Conservation (phyloP, 2,329 filamentous ascomycete genomes). For the Phoma herbarum region DNA sequence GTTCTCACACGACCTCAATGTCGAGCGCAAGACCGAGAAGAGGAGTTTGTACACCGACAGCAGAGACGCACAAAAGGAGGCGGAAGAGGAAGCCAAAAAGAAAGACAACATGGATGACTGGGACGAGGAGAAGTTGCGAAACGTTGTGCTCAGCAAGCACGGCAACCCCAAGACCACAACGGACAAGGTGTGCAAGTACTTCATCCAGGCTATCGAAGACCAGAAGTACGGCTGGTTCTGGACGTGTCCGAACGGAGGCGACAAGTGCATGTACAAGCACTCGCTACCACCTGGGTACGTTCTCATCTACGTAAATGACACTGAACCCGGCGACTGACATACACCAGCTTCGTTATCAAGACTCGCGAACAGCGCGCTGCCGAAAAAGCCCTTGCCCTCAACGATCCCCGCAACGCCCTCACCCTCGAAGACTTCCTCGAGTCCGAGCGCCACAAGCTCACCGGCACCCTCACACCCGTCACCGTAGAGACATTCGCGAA, state of each 20-base stretch:
- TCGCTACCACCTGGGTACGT: constrained; percentile 91
- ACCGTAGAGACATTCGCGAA: constrained; percentile 92
- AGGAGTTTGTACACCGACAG: constrained; percentile 88
- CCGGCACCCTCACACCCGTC: constrained; percentile 89
- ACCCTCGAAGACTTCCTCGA: constrained; percentile 98
- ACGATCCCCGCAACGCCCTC: constrained; percentile 91
- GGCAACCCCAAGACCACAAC: constrained; percentile 95
- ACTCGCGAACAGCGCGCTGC: constrained; percentile 96
- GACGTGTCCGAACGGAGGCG: constrained; percentile 93
- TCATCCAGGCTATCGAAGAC: constrained; percentile 96
- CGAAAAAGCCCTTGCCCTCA: constrained; percentile 95
- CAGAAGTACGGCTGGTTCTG: constrained; percentile 99
- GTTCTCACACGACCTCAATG: constrained; percentile 88
- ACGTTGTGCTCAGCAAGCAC: constrained; percentile 93
- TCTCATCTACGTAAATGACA: constrained; percentile 1
- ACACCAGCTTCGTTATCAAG: constrained; percentile 85
- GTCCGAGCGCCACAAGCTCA: constrained; percentile 93
- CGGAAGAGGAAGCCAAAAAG: constrained; percentile 79
- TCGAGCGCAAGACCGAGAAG: constrained; percentile 94
- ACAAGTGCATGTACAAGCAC: constrained; percentile 99
- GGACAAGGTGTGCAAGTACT: constrained; percentile 99
- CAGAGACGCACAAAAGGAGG: constrained; percentile 74
- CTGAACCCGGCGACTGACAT: constrained; percentile 20
- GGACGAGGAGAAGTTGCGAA: constrained; percentile 95
- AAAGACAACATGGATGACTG: constrained; percentile 93